Evolutionary conservation across 352 stramenopile genomes (phyloP), one percentile per base, ranked within the genome.

Genomic region (Globisporangium parvum): DNA sequence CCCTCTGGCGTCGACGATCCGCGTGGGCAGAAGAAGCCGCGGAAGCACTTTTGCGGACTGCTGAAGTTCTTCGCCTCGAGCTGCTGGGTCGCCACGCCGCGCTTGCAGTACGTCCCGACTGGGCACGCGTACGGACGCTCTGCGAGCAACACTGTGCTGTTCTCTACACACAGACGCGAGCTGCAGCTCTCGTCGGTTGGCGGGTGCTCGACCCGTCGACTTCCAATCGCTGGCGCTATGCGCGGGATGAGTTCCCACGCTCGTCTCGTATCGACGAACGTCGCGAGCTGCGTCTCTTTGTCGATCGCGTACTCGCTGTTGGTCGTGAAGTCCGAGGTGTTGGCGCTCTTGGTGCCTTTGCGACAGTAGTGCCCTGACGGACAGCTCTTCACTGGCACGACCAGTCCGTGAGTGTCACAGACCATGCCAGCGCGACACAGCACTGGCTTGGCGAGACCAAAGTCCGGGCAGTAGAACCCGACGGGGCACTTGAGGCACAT

Each of bases 1-100:
- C 96, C 96, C 66, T 98, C 91, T 6, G 96, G 93, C 11, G 85
- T 95, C 0, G 66, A 71, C 10, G 92, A 98, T 24, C 93, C 94
- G 24, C 82, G 76, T 0, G 96, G 92, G 71, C 96, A 99, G 63
- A 98, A 99, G 65, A 98, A 98, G 0, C 96, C 96, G 40, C 85
- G 66, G 58, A 97, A 98, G 54, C 96, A 99, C 44, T 71, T 79
- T 59, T 99, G 96, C 40, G 96, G 96, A 9, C 91, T 93, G 50
- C 77, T 93, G 65, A 95, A 98, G 67, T 98, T 98, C 31, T 75
- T 85, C 21, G 83, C 51, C 12, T 79, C 45, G 24, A 83, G 31
- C 31, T 87, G 64, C 37, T 80, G 71, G 6, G 63, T 75, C 5
- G 80, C 68, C 31, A 96, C 92, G 14, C 96, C 96, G 33, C 85